A percentile compares a stretch with the other conserved stretches of the same genome.
These are phyloP conservation scores for Parastagonospora nodorum DNA, from an alignment of 2,329 filamentous ascomycete genomes.

Conservation along the genomic window DNA sequence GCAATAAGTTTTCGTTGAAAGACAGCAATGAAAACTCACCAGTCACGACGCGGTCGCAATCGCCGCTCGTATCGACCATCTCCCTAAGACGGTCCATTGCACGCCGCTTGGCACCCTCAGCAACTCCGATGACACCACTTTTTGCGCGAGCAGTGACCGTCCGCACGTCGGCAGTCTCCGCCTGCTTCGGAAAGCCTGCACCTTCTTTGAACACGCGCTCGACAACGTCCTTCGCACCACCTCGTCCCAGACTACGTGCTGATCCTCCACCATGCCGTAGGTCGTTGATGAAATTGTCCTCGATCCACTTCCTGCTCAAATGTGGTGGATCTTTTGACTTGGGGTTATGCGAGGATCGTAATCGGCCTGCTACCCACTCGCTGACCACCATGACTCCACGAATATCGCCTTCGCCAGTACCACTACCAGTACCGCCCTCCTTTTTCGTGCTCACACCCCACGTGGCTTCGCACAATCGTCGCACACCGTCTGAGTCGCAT, in stretches of 20 bases:
- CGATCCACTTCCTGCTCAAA: constrained; percentile 77
- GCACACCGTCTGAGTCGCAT: constrained; percentile 86
- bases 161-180: constrained; percentile 52
- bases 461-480: constrained; percentile 80
- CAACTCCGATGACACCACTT: constrained; percentile 63
- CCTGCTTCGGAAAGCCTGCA: constrained; percentile 72
- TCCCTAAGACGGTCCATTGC: constrained; percentile 73
- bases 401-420: constrained; percentile 74
- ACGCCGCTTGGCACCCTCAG: constrained; percentile 73
- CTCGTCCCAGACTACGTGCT: constrained; percentile 72
- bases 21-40: constrained; percentile 35
- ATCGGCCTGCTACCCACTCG: constrained; percentile 80
- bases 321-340: constrained; percentile 49
- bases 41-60: constrained; percentile 76
- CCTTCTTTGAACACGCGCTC: constrained; percentile 79
- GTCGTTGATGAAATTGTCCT: constrained; percentile 70
- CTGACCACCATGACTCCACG: constrained; percentile 84
- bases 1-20: not conserved
- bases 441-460: constrained; percentile 79
- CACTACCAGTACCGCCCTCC: constrained; percentile 63
- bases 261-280: constrained; percentile 73
- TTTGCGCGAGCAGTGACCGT: constrained; percentile 60
- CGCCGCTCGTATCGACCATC: constrained; percentile 79
- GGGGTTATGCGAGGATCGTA: constrained; percentile 54
- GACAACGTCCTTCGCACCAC: constrained; percentile 75